Evolutionary conservation across 2,329 filamentous ascomycete species (phyloP).

Genomic region (Paraconiothyrium sp.): DNA sequence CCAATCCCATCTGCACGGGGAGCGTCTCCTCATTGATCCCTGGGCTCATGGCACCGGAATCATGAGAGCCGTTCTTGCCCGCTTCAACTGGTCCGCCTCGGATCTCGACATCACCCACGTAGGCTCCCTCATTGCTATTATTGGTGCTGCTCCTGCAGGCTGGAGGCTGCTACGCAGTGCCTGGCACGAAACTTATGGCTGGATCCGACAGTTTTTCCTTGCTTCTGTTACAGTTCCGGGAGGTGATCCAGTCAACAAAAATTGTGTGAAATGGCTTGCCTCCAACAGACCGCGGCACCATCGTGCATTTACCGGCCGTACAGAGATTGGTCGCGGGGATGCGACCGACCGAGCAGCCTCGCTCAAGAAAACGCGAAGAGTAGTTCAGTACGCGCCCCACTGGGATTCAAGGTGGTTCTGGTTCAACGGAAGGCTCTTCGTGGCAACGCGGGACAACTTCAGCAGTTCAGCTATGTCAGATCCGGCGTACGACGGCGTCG

Average conservation of each 20-base stretch:
- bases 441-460: slow-evolving; percentile 4
- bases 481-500: slow-evolving; percentile 3
- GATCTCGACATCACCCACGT: slow-evolving; percentile 2
- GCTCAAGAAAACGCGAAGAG: slow-evolving; percentile 7
- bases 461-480: slow-evolving; percentile 10
- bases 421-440: not conserved
- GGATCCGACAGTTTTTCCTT: slow-evolving; percentile 8
- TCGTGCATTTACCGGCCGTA: slow-evolving; percentile 7
- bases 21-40: not conserved
- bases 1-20: not conserved
- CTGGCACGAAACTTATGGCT: slow-evolving; percentile 5
- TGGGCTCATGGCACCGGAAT: slow-evolving; percentile 1
- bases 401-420: slow-evolving; percentile 6
- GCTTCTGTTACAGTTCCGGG: slow-evolving; percentile 3
- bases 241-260: slow-evolving; percentile 4
- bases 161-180: slow-evolving; percentile 6
- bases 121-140: slow-evolving; percentile 7
- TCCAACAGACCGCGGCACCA: not conserved
- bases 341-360: slow-evolving; percentile 3
- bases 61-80: not conserved
- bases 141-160: slow-evolving; percentile 9
- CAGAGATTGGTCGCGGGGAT: not conserved
- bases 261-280: slow-evolving; percentile 1
- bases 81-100: not conserved
- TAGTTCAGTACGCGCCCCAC: slow-evolving; percentile 5